A percentile compares a stretch with the other conserved stretches of the same genome.
Evolutionary conservation across 768 basidiomycete genomes (phyloP).

Genomic region (Tricholomella constricta): DNA sequence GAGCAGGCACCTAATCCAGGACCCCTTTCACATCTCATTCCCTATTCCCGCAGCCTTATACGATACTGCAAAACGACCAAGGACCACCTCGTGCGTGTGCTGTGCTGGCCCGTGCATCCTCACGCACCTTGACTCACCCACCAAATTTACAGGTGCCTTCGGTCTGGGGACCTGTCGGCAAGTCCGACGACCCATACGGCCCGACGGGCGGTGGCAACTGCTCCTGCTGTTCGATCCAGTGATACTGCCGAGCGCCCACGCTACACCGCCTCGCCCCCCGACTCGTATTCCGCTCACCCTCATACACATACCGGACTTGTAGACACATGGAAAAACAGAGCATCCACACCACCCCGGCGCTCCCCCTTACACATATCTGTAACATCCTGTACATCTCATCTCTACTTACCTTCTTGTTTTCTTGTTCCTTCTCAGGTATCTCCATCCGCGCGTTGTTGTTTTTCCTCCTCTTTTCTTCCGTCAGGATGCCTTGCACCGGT

Average conservation of each 20-base stretch:
- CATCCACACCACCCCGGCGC: constrained; percentile 9
- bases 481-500: too few relatives aligned
- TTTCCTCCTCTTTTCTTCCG: too few relatives aligned
- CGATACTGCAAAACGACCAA: constrained; percentile 93
- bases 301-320: constrained; percentile 20
- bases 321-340: constrained; percentile 18
- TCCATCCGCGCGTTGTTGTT: too few relatives aligned
- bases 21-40: constrained; percentile 4
- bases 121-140: too few relatives aligned
- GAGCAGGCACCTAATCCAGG: constrained; percentile 29
- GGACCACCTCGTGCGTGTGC: constrained; percentile 59
- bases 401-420: neutral
- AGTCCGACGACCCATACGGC: constrained; percentile 91
- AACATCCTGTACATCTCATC: constrained; percentile 12
- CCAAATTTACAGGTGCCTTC: constrained; percentile 70
- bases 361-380: constrained; percentile 8
- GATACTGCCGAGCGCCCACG: constrained; percentile 12
- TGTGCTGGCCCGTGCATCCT: neutral
- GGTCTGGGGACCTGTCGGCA: constrained; percentile 95
- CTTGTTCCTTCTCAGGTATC: too few relatives aligned
- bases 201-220: constrained; percentile 55
- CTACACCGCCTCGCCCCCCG: neutral
- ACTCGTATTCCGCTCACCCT: neutral
- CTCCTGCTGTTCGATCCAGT: constrained; percentile 66
- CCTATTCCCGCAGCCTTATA: constrained; percentile 66